Evolutionary conservation across 441 rosid genomes (phyloP), one percentile per base, ranked within the genome.

Genomic region (Melastoma candidum): DNA sequence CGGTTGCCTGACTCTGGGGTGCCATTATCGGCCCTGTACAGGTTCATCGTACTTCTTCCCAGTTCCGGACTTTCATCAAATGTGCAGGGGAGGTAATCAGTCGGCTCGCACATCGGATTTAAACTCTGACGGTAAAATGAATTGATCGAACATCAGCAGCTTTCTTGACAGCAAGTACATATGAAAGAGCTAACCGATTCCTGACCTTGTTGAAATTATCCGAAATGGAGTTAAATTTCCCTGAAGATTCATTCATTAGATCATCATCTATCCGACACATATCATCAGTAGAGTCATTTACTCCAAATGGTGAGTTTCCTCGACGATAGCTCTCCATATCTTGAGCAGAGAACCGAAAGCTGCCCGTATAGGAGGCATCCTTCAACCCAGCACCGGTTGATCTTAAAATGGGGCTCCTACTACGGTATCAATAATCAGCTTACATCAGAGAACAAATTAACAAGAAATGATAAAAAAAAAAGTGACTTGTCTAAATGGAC

Each of bases 211-310:
- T 80, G 63, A 87, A 61, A 61, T 79, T 77, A 29, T 80, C 70
- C 45, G 95, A 77, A 12, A 74, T 53, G 66, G 84, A 72, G 50
- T 68, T 72, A 69, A 80, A 75, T 58, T 63, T 72, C 52, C 66
- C 64, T 44, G 95, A 78, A 62, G 68, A 51, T 14, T 73, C 63
- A 69, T 70, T 69, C 46, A 71, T 68, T 66, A 84, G 74, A 74
- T 82, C 95, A 69, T 81, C 88, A 66, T 78, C 96, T 48, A 84
- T 66, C 78, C 68, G 77, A 70, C 86, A 83, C 87, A 81, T 79
- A 57, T 82, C 89, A 50, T 88, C 87, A 53, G 79, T 76, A 63
- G 59, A 64, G 59, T 57, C 63, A 13, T 66, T 70, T 60, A 64
- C 71, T 52, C 55, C 69, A 74, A 77, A 70, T 47, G 59, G 60